These are phyloP conservation scores for Arxiozyma telluris DNA, from an alignment of 1,139 yeast species.

Conservation along the genomic window DNA sequence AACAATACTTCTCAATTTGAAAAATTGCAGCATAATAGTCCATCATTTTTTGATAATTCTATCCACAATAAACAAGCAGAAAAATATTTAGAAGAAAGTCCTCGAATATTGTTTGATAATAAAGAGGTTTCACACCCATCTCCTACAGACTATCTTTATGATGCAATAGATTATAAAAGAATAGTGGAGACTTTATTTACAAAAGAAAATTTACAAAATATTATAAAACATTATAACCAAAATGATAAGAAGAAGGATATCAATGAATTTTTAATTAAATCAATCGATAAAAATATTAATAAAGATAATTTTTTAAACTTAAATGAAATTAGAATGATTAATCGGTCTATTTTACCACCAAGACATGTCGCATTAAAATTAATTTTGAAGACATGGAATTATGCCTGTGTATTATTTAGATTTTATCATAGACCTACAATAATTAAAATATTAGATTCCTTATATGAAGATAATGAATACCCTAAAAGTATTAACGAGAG, in stretches of 20 bases:
- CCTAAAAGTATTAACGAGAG: conserved; percentile 67
- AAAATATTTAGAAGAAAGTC: neutral
- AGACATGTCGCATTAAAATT: conserved; percentile 62
- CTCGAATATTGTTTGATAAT: neutral
- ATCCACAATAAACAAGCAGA: neutral
- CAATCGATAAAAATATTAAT: conserved; percentile 2
- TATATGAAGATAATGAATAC: conserved; percentile 47
- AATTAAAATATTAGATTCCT: conserved; percentile 45
- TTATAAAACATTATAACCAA: neutral
- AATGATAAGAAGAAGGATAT: conserved; percentile 2
- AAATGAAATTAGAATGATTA: neutral
- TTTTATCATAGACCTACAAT: conserved; percentile 82
- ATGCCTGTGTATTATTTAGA: conserved; percentile 75
- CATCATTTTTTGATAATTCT: neutral
- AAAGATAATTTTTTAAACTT: conserved; percentile 1
- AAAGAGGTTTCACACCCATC: neutral
- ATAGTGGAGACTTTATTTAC: conserved; percentile 9
- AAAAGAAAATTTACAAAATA: conserved; percentile 6
- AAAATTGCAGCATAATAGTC: neutral
- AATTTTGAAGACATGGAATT: conserved; percentile 72
- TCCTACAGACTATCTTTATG: conserved; percentile 3
- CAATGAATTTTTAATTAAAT: conserved; percentile 4
- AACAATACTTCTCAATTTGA: neutral
- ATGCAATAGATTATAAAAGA: conserved; percentile 5
- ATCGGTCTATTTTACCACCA: conserved; percentile 43